These are phyloP conservation scores for Saccharum spontaneum DNA, from an alignment of 176 grass and related monocot genomes.

Conservation along the genomic window DNA sequence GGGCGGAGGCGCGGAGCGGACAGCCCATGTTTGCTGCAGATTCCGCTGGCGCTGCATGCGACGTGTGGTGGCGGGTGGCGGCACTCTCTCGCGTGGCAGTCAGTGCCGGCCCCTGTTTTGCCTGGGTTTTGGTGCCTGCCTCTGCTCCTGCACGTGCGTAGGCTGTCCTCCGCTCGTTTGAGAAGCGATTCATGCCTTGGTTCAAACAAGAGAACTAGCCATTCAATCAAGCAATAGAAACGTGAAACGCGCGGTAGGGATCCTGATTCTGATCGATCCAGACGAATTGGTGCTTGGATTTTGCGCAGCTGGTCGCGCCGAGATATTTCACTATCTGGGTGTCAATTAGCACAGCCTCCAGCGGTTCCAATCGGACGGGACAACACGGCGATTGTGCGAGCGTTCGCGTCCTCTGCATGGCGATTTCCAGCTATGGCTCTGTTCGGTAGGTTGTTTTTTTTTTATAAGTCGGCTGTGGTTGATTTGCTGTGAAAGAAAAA, in stretches of 20 bases:
- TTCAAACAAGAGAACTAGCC: no score
- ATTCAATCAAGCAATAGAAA: no score
- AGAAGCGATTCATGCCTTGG: no score
- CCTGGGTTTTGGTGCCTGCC: not conserved
- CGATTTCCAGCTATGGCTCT: not conserved
- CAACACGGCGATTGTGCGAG: not conserved
- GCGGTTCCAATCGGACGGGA: not conserved
- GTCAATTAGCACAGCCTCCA: not conserved
- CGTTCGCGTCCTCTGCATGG: not conserved
- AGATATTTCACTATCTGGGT: not conserved
- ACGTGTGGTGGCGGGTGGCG: conserved; percentile 5
- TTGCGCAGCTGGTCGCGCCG: no score
- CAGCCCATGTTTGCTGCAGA: conserved; percentile 46
- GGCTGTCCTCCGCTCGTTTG: not conserved
- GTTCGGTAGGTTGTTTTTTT: no score
- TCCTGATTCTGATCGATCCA: no score
- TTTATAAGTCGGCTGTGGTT: no score
- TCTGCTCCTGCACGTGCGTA: not conserved
- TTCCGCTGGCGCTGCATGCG: conserved; percentile 5
- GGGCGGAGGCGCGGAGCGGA: not conserved
- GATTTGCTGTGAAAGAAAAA: no score
- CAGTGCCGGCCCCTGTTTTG: conserved; percentile 16
- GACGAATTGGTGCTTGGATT: no score
- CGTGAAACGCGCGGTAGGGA: no score
- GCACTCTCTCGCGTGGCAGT: conserved; percentile 10